Evolutionary conservation across 768 basidiomycete species (phyloP).

Genomic region (Leucosporidium yakuticum): DNA sequence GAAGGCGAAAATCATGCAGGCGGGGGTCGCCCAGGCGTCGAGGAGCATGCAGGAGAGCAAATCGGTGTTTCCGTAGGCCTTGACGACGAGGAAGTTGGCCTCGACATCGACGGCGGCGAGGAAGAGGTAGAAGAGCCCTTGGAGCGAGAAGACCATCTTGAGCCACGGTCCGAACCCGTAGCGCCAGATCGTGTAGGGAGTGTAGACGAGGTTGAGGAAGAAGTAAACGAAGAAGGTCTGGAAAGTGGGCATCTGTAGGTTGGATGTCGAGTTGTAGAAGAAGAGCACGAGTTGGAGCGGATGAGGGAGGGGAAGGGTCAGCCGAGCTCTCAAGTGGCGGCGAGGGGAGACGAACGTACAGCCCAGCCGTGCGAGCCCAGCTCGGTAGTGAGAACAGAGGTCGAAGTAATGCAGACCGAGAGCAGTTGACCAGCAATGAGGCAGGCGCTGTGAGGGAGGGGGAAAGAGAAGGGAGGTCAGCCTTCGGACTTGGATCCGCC

Average conservation of each 20-base stretch:
- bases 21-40: conserved; percentile 35
- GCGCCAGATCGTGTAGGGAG: conserved; percentile 37
- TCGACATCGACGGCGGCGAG: conserved; percentile 31
- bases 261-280: too few relatives aligned
- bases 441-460: conserved; percentile 4
- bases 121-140: conserved; percentile 38
- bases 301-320: too few relatives aligned
- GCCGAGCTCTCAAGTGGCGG: neutral
- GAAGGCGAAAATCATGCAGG: conserved; percentile 37
- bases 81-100: conserved; percentile 36
- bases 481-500: too few relatives aligned
- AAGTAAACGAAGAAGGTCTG: conserved; percentile 20
- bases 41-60: conserved; percentile 36
- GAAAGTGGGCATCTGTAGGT: conserved; percentile 2
- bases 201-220: conserved; percentile 30
- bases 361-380: conserved; percentile 31
- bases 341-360: conserved; percentile 22
- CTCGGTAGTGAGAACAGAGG: conserved; percentile 35
- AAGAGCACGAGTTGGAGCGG: too few relatives aligned
- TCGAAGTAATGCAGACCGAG: conserved; percentile 34
- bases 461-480: too few relatives aligned
- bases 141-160: conserved; percentile 32
- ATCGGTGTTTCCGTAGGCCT: conserved; percentile 36
- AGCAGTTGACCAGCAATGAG: conserved; percentile 34
- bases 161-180: conserved; percentile 34